A percentile compares a stretch with the other conserved stretches of the same genome.
Conservation (phyloP, 1,284 basidiomycete genomes). For the Rhodotorula glutinis region DNA sequence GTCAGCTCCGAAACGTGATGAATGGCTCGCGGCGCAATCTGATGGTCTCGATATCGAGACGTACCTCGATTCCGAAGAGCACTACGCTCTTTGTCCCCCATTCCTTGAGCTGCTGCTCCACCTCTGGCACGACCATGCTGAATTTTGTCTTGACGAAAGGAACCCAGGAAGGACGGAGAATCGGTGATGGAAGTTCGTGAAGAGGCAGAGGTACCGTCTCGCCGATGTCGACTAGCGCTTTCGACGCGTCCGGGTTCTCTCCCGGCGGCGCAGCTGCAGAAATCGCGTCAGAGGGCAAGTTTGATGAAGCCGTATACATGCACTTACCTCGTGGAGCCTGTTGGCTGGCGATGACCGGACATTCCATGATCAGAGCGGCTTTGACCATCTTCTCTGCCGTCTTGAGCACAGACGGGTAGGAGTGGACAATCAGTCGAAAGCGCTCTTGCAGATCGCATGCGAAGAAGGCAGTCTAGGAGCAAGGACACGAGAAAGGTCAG, state of each 20-base stretch:
- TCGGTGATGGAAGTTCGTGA: slow-evolving; percentile 51
- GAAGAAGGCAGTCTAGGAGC: slow-evolving; percentile 60
- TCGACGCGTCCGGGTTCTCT: neutral
- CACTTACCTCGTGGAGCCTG: slow-evolving; percentile 71
- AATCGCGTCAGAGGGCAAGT: neutral
- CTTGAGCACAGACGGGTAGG: slow-evolving; percentile 65
- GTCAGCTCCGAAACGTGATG: no score
- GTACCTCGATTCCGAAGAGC: slow-evolving; percentile 76
- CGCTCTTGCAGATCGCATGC: slow-evolving; percentile 60
- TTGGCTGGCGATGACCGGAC: slow-evolving; percentile 74
- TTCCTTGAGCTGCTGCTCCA: slow-evolving; percentile 56
- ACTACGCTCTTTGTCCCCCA: slow-evolving; percentile 61
- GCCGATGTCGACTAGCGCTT: slow-evolving; percentile 61
- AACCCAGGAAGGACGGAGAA: slow-evolving; percentile 51
- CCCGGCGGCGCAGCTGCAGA: slow-evolving; percentile 4
- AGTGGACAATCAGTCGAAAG: slow-evolving; percentile 50
- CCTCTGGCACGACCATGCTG: slow-evolving; percentile 73
- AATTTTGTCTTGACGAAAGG: slow-evolving; percentile 55
- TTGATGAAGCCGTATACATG: no score
- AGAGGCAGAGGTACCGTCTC: slow-evolving; percentile 65
- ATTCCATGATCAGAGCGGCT: slow-evolving; percentile 52
- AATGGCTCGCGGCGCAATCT: no score
- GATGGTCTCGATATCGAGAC: no score
- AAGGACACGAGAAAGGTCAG: no score
- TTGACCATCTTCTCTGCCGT: slow-evolving; percentile 65